These are phyloP conservation scores for Syzygium aromaticum DNA, from an alignment of 345 rosid species.

Conservation along the genomic window DNA sequence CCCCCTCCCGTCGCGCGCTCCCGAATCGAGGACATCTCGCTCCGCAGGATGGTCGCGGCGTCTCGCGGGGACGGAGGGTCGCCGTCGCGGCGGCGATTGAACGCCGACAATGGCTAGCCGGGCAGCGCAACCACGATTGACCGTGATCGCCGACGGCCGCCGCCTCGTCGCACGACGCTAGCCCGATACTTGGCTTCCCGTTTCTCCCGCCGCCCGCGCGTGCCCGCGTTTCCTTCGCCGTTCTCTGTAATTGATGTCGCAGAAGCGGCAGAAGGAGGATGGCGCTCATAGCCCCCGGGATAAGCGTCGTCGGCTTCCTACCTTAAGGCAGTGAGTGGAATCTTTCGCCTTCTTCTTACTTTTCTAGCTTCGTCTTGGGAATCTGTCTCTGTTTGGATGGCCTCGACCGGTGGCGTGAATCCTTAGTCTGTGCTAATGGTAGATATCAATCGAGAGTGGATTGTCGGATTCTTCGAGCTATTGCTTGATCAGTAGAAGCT, in stretches of 20 bases:
- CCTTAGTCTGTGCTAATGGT: not conserved
- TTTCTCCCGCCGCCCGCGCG: not conserved
- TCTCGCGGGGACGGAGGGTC: not conserved
- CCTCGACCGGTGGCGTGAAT: not conserved
- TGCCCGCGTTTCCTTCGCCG: not conserved
- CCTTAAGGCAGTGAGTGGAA: slow-evolving; percentile 36
- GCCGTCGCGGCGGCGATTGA: not conserved
- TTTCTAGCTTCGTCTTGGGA: not conserved
- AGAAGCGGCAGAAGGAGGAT: slow-evolving; percentile 79
- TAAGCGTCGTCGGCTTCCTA: slow-evolving; percentile 51
- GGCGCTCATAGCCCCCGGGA: slow-evolving; percentile 41
- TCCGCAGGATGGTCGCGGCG: not conserved
- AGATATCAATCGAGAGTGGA: not conserved
- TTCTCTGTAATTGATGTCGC: slow-evolving; percentile 39
- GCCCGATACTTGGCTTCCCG: not conserved
- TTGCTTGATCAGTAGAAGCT: not conserved
- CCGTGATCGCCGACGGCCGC: not conserved
- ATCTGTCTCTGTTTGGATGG: not conserved
- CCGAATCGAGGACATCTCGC: not conserved
- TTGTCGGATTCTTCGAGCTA: not conserved
- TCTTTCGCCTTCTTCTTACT: not conserved
- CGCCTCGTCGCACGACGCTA: not conserved
- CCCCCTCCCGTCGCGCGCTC: not conserved
- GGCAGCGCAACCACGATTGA: not conserved
- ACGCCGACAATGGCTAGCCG: not conserved